phyloP scores from a whole-genome alignment of 2,329 filamentous ascomycete species.

The Neopestalotiopsis sp. region DNA sequence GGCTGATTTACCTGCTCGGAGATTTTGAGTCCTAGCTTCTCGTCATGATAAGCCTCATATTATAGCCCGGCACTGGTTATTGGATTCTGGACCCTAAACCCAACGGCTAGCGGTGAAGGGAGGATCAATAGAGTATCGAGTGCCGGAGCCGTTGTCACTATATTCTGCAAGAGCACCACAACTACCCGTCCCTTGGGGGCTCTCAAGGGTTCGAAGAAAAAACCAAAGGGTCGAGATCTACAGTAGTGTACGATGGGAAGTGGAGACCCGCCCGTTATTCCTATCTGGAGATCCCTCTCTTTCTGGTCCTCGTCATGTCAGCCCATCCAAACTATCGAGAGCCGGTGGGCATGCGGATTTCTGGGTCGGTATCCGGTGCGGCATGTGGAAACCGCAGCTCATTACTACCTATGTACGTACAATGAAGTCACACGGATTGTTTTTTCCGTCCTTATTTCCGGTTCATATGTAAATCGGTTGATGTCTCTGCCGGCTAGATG shows the following conservation, averaged over 20 bases:
- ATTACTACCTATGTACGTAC: too few relatives aligned
- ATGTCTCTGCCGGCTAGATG: not conserved
- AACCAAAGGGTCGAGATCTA: conserved; percentile 1
- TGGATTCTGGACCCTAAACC: not conserved
- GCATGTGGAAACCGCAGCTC: not conserved
- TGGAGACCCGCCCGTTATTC: not conserved
- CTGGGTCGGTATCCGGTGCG: not conserved
- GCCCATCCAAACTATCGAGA: not conserved
- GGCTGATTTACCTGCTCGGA: not conserved
- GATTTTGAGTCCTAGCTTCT: too few relatives aligned
- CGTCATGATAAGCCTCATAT: too few relatives aligned
- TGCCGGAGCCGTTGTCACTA: not conserved
- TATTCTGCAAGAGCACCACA: not conserved
- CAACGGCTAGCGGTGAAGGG: not conserved
- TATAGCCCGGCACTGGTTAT: not conserved
- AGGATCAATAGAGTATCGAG: not conserved
- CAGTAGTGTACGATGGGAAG: not conserved
- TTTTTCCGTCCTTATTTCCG: not conserved
- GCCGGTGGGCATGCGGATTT: not conserved
- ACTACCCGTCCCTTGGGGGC: not conserved
- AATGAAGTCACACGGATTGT: not conserved
- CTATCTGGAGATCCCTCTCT: not conserved
- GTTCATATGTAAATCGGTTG: not conserved
- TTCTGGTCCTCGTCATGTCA: not conserved
- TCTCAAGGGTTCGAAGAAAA: not conserved